These are phyloP conservation scores for Sicyos edulis DNA, from an alignment of 306 rosid species.

Conservation along the genomic window DNA sequence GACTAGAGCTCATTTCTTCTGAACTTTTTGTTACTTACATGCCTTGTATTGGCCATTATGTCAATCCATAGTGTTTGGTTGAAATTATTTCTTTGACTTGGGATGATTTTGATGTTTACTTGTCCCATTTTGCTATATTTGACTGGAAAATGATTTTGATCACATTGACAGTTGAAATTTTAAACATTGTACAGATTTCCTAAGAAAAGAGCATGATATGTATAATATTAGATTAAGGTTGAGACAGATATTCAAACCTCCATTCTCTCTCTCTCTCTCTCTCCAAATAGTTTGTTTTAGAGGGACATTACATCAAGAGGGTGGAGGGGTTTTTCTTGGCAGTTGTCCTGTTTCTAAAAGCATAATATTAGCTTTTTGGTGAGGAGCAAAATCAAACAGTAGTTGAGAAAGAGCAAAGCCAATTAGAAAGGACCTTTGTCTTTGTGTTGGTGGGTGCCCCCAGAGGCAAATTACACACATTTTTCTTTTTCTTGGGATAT, in stretches of 20 bases:
- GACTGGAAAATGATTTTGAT: too few relatives aligned
- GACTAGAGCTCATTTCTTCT: too few relatives aligned
- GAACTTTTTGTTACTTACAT: too few relatives aligned
- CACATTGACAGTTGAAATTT: too few relatives aligned
- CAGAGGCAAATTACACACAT: not conserved
- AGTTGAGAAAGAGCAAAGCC: not conserved
- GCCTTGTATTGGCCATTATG: too few relatives aligned
- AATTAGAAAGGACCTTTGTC: constrained; percentile 2
- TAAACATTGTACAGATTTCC: not conserved
- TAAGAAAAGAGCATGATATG: not conserved
- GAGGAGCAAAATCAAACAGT: constrained; percentile 20
- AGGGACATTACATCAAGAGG: constrained; percentile 18
- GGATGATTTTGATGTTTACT: too few relatives aligned
- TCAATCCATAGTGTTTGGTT: too few relatives aligned
- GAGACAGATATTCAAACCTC: not conserved
- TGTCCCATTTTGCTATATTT: too few relatives aligned
- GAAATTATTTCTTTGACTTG: too few relatives aligned
- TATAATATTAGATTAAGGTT: not conserved
- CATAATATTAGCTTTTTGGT: constrained; percentile 21
- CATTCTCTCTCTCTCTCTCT: not conserved
- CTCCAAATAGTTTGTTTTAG: constrained; percentile 11
- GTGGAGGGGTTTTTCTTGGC: not conserved
- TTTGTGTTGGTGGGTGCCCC: constrained; percentile 10
- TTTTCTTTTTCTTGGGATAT: not conserved
- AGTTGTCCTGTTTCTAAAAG: constrained; percentile 3